Percentiles rank a stretch among this genome's conserved stretches.
Conservation (phyloP, 805 yeast species). For the Saccharomyces eubayanus region DNA sequence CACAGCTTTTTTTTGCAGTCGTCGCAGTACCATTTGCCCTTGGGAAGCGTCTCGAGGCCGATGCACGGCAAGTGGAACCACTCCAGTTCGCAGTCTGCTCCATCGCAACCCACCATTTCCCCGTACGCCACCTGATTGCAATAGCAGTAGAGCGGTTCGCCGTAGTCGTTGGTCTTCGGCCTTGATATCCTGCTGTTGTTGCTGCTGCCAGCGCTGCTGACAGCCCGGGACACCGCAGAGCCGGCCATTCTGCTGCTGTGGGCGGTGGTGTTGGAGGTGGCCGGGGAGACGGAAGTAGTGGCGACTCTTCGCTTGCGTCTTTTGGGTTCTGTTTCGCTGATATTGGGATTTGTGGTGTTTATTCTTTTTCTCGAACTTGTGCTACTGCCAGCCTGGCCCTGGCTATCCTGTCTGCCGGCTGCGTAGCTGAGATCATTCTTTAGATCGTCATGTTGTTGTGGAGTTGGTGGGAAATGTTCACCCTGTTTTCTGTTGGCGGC, state of each 20-base stretch:
- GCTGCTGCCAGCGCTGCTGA: slow-evolving; percentile 7
- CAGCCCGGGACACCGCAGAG: slow-evolving; percentile 2
- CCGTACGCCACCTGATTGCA: slow-evolving; percentile 96
- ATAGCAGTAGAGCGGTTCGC: slow-evolving; percentile 87
- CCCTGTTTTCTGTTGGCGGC: slow-evolving; percentile 56
- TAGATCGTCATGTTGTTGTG: slow-evolving; percentile 16
- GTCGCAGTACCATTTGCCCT: slow-evolving; percentile 76
- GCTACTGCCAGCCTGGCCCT: slow-evolving; percentile 12
- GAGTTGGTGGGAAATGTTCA: neutral
- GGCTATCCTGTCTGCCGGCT: slow-evolving; percentile 8
- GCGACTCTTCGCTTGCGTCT: slow-evolving; percentile 16
- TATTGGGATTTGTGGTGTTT: slow-evolving; percentile 6
- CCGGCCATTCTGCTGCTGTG: slow-evolving; percentile 2
- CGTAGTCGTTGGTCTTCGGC: slow-evolving; percentile 29
- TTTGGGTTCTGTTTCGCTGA: slow-evolving; percentile 8
- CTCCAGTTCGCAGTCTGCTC: slow-evolving; percentile 81
- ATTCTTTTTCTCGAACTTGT: slow-evolving; percentile 14
- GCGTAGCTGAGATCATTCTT: neutral
- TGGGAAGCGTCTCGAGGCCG: slow-evolving; percentile 78
- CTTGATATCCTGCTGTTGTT: slow-evolving; percentile 7
- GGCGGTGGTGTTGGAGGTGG: slow-evolving; percentile 2
- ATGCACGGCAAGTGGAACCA: slow-evolving; percentile 96
- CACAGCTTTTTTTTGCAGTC: slow-evolving; percentile 38
- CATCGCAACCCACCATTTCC: slow-evolving; percentile 98
- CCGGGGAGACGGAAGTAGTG: neutral